These are phyloP conservation scores for Leccinum obscurum DNA, from an alignment of 768 basidiomycete genomes.

Conservation along the genomic window DNA sequence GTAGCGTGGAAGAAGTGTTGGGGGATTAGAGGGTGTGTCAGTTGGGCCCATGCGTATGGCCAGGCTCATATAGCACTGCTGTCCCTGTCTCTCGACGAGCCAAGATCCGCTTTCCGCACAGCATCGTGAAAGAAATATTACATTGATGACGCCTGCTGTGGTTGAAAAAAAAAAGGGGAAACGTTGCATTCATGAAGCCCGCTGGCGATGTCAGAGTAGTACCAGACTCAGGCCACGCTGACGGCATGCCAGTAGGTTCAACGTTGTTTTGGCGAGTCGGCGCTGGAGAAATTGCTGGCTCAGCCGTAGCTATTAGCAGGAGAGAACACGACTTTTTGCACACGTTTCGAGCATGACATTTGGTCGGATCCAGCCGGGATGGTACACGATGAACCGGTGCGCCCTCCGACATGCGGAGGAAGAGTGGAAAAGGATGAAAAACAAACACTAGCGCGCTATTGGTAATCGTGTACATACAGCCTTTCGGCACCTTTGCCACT, in stretches of 20 bases:
- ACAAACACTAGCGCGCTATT: not conserved
- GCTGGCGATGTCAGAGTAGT: too few species aligned
- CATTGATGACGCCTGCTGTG: not conserved
- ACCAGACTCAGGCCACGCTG: too few species aligned
- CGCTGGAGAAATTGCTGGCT: too few species aligned
- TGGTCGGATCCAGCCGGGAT: too few species aligned
- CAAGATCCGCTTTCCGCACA: constrained; percentile 2
- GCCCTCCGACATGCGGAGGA: too few species aligned
- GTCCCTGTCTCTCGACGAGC: constrained; percentile 5
- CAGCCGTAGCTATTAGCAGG: too few species aligned
- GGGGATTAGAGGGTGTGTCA: not conserved
- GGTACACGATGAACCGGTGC: too few species aligned
- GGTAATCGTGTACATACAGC: not conserved
- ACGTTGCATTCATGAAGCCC: constrained; percentile 20
- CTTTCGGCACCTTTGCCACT: not conserved
- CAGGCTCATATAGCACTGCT: constrained; percentile 15
- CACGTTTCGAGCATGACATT: too few species aligned
- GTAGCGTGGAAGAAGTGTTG: not conserved
- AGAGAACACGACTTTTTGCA: too few species aligned
- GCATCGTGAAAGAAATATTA: constrained; percentile 12
- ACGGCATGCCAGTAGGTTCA: too few species aligned
- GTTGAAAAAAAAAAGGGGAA: not conserved
- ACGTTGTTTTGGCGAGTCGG: not conserved
- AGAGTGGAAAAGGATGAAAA: too few species aligned
- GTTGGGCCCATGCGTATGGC: not conserved